These are phyloP conservation scores for Arthrobotrys iridis DNA, from an alignment of 2,329 filamentous ascomycete genomes.

Conservation along the genomic window DNA sequence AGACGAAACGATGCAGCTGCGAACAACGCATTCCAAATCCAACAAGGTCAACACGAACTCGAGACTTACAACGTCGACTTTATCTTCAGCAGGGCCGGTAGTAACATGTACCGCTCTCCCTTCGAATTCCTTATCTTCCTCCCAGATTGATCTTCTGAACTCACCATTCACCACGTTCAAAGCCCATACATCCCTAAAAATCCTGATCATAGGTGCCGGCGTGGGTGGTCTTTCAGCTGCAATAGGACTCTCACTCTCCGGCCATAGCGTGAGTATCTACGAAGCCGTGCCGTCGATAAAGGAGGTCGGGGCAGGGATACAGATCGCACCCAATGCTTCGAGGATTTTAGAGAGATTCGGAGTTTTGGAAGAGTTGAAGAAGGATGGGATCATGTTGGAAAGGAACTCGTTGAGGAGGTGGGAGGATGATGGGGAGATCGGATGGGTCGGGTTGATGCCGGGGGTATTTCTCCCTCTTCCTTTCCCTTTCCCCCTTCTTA, in stretches of 20 bases:
- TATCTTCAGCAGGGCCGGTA: background rate
- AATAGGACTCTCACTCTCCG: slow-evolving; percentile 19
- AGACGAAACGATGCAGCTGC: slow-evolving; percentile 23
- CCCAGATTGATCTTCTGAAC: background rate
- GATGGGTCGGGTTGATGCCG: slow-evolving; percentile 37
- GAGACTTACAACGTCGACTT: background rate
- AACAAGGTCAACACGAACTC: slow-evolving; percentile 37
- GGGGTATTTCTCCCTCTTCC: slow-evolving; percentile 59
- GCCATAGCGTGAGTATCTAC: slow-evolving; percentile 24
- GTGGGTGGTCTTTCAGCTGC: slow-evolving; percentile 29
- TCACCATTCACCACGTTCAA: background rate
- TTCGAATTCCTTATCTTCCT: too few relatives aligned
- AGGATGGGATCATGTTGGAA: slow-evolving; percentile 40
- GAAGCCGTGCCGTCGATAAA: slow-evolving; percentile 26
- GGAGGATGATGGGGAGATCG: slow-evolving; percentile 44
- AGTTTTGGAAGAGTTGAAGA: slow-evolving; percentile 63
- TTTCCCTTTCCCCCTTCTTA: slow-evolving; percentile 53
- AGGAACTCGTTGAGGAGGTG: slow-evolving; percentile 33
- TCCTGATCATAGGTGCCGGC: slow-evolving; percentile 33
- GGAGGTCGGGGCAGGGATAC: slow-evolving; percentile 67
- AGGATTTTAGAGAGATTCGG: slow-evolving; percentile 67
- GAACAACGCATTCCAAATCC: slow-evolving; percentile 40
- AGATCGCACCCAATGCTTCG: slow-evolving; percentile 67
- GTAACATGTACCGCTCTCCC: background rate
- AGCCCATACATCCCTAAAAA: background rate